phyloP scores from a whole-genome alignment of 1,139 yeast genomes.

The Yamadazyma buinensis region DNA sequence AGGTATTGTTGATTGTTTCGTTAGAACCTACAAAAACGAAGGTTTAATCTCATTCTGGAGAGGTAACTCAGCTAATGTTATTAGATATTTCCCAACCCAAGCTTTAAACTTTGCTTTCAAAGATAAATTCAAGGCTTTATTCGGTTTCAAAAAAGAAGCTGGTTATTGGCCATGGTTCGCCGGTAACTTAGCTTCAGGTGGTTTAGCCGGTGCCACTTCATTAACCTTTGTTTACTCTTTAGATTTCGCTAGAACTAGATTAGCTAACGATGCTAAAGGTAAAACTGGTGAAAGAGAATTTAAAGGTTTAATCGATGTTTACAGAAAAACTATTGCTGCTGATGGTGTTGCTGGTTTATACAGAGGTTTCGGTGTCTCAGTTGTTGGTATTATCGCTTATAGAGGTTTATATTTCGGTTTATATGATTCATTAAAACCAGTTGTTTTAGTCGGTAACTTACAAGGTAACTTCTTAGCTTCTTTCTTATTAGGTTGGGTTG shows the following conservation, averaged over 20 bases:
- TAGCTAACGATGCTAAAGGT: slow-evolving; percentile 52
- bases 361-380: slow-evolving; percentile 58
- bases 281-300: slow-evolving; percentile 47
- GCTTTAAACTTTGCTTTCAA: slow-evolving; percentile 53
- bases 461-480: slow-evolving; percentile 54
- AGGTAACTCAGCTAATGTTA: slow-evolving; percentile 55
- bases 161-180: slow-evolving; percentile 50
- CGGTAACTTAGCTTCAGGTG: slow-evolving; percentile 57
- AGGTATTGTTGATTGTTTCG: slow-evolving; percentile 50
- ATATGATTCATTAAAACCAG: slow-evolving; percentile 53
- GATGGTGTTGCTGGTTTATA: slow-evolving; percentile 56
- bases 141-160: slow-evolving; percentile 52
- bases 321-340: slow-evolving; percentile 52
- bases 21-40: slow-evolving; percentile 51
- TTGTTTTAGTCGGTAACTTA: slow-evolving; percentile 52
- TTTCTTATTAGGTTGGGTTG: slow-evolving; percentile 54
- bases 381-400: slow-evolving; percentile 51
- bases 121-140: slow-evolving; percentile 49
- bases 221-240: slow-evolving; percentile 53
- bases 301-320: slow-evolving; percentile 53
- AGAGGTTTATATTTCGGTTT: slow-evolving; percentile 56
- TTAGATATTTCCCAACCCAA: slow-evolving; percentile 56
- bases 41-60: slow-evolving; percentile 52
- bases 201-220: slow-evolving; percentile 54
- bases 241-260: slow-evolving; percentile 55